Conservation (phyloP, 1,284 basidiomycete genomes). For the Microbotryum silenes-acaulis region DNA sequence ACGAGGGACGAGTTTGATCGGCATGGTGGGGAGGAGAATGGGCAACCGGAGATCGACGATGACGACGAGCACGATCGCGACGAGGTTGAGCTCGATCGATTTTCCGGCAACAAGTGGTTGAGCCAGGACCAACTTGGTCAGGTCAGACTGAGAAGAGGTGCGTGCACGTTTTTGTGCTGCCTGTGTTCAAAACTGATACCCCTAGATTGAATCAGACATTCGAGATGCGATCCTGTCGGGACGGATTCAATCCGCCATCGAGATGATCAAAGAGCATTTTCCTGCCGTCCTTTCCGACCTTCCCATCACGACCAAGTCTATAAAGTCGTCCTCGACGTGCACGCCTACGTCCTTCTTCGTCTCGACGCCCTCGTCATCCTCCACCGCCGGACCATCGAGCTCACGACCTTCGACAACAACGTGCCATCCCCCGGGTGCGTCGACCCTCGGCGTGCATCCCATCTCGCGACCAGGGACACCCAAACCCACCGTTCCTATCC, state of each 20-base stretch:
- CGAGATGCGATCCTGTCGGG: constrained; percentile 59
- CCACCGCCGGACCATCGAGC: neutral
- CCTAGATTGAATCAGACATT: constrained; percentile 50
- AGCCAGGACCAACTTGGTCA: constrained; percentile 4
- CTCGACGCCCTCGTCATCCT: neutral
- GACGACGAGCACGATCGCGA: neutral
- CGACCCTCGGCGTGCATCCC: neutral
- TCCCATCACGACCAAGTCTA: neutral
- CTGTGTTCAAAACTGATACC: neutral
- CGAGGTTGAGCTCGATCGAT: constrained; percentile 1
- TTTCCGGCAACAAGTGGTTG: neutral
- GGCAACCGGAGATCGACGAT: neutral
- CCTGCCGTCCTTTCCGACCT: constrained; percentile 53
- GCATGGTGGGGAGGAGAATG: no score
- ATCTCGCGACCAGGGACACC: neutral
- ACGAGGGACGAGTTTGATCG: neutral
- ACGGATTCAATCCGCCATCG: constrained; percentile 58
- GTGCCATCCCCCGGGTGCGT: neutral
- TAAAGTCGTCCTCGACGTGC: constrained; percentile 4
- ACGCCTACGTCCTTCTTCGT: constrained; percentile 22
- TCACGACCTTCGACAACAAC: neutral
- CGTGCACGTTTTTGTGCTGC: constrained; percentile 28
- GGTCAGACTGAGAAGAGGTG: constrained; percentile 54
- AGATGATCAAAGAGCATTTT: constrained; percentile 58
- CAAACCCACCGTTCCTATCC: constrained; percentile 6